Evolutionary conservation across 2,329 filamentous ascomycete genomes (phyloP).

Genomic region (Calonectria hongkongensis): DNA sequence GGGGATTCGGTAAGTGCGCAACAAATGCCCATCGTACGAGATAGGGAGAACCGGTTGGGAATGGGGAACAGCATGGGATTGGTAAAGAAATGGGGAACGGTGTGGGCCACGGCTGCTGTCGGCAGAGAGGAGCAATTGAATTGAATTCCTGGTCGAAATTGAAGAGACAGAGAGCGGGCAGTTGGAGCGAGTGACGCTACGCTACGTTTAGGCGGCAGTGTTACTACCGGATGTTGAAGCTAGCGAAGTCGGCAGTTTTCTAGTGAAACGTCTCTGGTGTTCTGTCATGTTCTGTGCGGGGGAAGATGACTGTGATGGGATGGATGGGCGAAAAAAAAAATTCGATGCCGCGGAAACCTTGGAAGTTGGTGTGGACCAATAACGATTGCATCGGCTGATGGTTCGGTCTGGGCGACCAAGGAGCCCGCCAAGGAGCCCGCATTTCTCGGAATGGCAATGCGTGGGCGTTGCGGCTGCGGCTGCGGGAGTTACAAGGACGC

Average conservation of each 20-base stretch:
- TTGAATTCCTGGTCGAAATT: background rate
- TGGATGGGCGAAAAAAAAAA: background rate
- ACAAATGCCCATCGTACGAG: slow-evolving; percentile 28
- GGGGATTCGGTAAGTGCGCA: background rate
- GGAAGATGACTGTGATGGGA: background rate
- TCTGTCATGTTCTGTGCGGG: slow-evolving; percentile 10
- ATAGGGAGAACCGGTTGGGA: slow-evolving; percentile 6
- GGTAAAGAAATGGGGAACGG: slow-evolving; percentile 15
- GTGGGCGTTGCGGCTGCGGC: slow-evolving; percentile 14
- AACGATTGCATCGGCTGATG: slow-evolving; percentile 11
- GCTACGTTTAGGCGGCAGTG: background rate
- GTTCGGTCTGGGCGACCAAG: background rate
- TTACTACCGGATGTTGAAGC: slow-evolving; percentile 1
- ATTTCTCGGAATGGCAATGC: slow-evolving; percentile 31
- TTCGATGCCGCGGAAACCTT: slow-evolving; percentile 21
- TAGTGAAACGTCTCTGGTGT: background rate
- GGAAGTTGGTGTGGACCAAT: slow-evolving; percentile 21
- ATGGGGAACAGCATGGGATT: slow-evolving; percentile 6
- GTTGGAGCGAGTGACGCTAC: background rate
- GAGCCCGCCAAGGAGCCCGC: slow-evolving; percentile 23
- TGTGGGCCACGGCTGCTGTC: slow-evolving; percentile 22
- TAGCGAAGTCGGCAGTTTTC: slow-evolving; percentile 9
- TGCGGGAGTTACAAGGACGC: slow-evolving; percentile 13
- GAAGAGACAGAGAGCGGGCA: background rate
- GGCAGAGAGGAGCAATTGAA: background rate